These are phyloP conservation scores for Gymnopus androsaceus DNA, from an alignment of 1,284 basidiomycete genomes.

Conservation along the genomic window DNA sequence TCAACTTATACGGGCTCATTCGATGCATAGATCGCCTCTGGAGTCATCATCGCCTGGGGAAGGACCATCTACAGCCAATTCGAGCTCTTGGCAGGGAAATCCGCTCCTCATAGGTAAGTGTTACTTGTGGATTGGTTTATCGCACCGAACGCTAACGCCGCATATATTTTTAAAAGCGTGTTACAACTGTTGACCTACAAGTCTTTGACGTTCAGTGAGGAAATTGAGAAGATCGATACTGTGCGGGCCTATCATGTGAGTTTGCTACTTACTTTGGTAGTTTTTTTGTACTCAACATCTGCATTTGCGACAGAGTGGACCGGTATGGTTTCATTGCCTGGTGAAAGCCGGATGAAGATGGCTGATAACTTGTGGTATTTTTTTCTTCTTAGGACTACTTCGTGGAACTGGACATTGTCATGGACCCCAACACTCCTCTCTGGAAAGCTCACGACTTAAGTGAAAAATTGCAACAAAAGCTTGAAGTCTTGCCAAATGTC, in stretches of 20 bases:
- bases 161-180: too few relatives aligned
- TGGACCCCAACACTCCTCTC: constrained; percentile 86
- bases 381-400: constrained; percentile 52
- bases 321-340: constrained; percentile 41
- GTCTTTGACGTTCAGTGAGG: constrained; percentile 82
- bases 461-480: constrained; percentile 91
- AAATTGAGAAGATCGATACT: constrained; percentile 87
- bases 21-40: constrained; percentile 73
- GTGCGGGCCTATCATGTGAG: constrained; percentile 85
- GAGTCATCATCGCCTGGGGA: constrained; percentile 82
- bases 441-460: constrained; percentile 93
- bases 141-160: too few relatives aligned
- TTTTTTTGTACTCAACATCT: constrained; percentile 14
- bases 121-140: too few relatives aligned
- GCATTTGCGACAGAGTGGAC: constrained; percentile 56
- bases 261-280: constrained; percentile 22
- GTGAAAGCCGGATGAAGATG: neutral
- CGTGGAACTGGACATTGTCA: constrained; percentile 94
- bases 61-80: constrained; percentile 82
- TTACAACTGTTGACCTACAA: constrained; percentile 93
- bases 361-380: neutral
- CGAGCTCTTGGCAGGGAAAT: constrained; percentile 85
- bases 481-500: constrained; percentile 90
- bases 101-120: constrained; percentile 87
- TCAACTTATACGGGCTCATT: constrained; percentile 10